Evolutionary conservation across 163 green algal genomes (phyloP).

Genomic region (Scenedesmus sp.): DNA sequence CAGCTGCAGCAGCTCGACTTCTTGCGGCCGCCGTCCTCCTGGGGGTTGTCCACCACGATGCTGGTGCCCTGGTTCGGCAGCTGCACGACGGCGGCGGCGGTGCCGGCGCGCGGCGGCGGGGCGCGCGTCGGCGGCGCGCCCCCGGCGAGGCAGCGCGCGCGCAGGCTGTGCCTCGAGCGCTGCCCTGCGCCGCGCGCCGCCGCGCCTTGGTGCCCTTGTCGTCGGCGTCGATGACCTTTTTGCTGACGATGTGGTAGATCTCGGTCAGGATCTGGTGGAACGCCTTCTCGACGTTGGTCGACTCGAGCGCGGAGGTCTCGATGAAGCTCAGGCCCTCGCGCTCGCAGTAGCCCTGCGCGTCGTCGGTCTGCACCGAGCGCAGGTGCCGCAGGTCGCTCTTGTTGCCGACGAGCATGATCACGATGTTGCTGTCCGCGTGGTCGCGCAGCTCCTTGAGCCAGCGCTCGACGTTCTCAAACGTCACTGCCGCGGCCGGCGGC

Average conservation of each 20-base stretch:
- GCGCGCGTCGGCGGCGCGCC: no score
- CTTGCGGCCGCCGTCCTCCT: slow-evolving; percentile 58
- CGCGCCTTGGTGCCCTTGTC: slow-evolving; percentile 57
- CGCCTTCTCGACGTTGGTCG: slow-evolving; percentile 97
- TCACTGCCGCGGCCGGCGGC: slow-evolving; percentile 71
- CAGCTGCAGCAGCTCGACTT: slow-evolving; percentile 68
- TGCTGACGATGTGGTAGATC: slow-evolving; percentile 98
- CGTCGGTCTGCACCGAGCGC: slow-evolving; percentile 89
- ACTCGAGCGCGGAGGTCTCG: slow-evolving; percentile 96
- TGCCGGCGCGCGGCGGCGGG: no score
- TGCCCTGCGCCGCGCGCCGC: neutral
- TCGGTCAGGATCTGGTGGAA: slow-evolving; percentile 98
- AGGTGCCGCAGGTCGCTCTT: slow-evolving; percentile 98
- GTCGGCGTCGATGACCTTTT: slow-evolving; percentile 84
- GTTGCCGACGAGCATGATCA: slow-evolving; percentile 99
- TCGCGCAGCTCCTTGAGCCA: slow-evolving; percentile 99
- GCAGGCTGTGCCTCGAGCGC: no score
- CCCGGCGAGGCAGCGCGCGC: no score
- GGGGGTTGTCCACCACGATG: slow-evolving; percentile 66
- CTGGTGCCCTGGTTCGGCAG: slow-evolving; percentile 53
- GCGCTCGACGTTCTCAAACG: slow-evolving; percentile 98
- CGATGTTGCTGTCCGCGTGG: slow-evolving; percentile 98
- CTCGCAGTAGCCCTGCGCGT: slow-evolving; percentile 89
- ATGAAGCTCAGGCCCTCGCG: slow-evolving; percentile 95
- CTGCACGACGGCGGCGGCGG: neutral